Conservation (phyloP, 2,329 filamentous ascomycete species). For the Beauveria sp. region DNA sequence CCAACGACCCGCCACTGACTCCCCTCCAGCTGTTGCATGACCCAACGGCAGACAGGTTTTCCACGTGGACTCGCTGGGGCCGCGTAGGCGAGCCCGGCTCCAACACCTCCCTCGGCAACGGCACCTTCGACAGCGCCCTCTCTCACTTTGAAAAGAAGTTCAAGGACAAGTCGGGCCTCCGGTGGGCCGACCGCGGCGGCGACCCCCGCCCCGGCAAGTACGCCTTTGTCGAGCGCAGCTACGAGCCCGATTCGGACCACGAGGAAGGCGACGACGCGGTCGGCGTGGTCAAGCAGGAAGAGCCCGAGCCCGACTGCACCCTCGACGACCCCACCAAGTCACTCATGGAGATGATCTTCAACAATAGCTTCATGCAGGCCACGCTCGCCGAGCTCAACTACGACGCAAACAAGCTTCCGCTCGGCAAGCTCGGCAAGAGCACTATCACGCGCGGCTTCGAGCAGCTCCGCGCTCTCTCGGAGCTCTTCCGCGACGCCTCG, state of each 20-base stretch:
- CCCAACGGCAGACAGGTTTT: conserved; percentile 31
- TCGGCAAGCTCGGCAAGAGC: conserved; percentile 75
- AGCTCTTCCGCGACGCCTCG: conserved; percentile 48
- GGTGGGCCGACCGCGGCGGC: conserved; percentile 44
- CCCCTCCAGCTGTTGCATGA: conserved; percentile 34
- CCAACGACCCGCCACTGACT: not conserved
- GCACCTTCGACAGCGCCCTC: conserved; percentile 35
- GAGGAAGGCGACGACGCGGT: conserved; percentile 36
- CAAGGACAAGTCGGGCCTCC: conserved; percentile 50
- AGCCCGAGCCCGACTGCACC: conserved; percentile 41
- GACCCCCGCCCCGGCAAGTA: conserved; percentile 62
- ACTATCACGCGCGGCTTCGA: conserved; percentile 72
- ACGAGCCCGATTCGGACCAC: conserved; percentile 60
- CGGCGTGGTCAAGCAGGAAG: conserved; percentile 24
- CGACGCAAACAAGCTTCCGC: conserved; percentile 66
- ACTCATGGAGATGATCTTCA: conserved; percentile 78
- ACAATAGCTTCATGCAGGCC: conserved; percentile 60
- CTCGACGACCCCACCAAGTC: conserved; percentile 54
- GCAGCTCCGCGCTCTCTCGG: conserved; percentile 66
- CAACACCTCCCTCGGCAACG: conserved; percentile 34
- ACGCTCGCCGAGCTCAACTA: conserved; percentile 63
- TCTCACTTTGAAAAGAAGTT: conserved; percentile 53
- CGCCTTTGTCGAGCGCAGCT: conserved; percentile 72
- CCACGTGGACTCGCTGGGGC: conserved; percentile 73
- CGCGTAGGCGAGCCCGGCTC: conserved; percentile 59